These are phyloP conservation scores for Suhomyces terraborum DNA, from an alignment of 1,139 yeast species.

Conservation along the genomic window DNA sequence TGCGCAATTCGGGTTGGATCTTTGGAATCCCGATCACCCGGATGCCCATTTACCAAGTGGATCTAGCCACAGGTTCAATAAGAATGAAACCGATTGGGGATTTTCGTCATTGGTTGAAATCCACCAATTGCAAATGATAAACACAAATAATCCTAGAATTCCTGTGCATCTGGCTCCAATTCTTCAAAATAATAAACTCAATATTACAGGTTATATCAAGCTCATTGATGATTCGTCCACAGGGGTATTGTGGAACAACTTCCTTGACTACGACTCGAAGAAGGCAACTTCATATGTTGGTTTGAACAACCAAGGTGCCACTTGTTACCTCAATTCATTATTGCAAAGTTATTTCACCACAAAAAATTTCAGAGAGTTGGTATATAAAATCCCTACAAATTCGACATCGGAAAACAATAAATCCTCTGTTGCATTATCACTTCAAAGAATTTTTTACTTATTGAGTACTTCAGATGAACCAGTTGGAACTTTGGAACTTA, in stretches of 20 bases:
- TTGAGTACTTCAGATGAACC: conserved; percentile 73
- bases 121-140: conserved; percentile 40
- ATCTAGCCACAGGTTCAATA: conserved; percentile 80
- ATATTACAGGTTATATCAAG: conserved; percentile 75
- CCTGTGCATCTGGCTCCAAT: conserved; percentile 35
- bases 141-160: conserved; percentile 21
- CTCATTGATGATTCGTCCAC: conserved; percentile 84
- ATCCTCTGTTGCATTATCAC: conserved; percentile 70
- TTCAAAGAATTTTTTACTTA: conserved; percentile 84
- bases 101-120: conserved; percentile 74
- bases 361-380: conserved; percentile 76
- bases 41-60: conserved; percentile 58
- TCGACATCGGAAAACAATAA: conserved; percentile 9
- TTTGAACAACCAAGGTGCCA: conserved; percentile 94
- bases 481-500: conserved; percentile 81
- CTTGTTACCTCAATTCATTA: conserved; percentile 91
- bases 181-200: conserved; percentile 58
- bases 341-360: conserved; percentile 91
- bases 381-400: conserved; percentile 81
- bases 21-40: conserved; percentile 81
- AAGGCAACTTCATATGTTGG: conserved; percentile 90
- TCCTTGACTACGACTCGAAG: conserved; percentile 83
- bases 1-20: conserved; percentile 84
- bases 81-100: conserved; percentile 92
- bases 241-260: conserved; percentile 91